Base-by-base conservation (phyloP, 768 basidiomycete species). In the Hebeloma cylindrosporum region DNA sequence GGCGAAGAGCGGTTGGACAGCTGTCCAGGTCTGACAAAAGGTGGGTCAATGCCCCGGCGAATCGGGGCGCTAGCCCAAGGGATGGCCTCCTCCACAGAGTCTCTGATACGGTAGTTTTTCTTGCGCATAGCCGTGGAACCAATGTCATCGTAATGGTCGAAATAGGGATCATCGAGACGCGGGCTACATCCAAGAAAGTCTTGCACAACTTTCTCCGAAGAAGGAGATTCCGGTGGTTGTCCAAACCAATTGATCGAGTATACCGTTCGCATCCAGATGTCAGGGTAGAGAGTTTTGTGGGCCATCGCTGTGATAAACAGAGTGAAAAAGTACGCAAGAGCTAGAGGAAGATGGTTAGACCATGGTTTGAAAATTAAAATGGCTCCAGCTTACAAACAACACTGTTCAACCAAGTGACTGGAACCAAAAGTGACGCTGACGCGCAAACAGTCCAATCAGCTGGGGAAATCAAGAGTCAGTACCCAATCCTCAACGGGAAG, bases 201-300 rank as follows among this genome's bases (percentile, higher is more conserved):
- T 27, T 39, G 28, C 14, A 45, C 40, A 31, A 34, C 26, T 14
- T 51, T 51, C 37, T 53, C 54, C 25, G 59, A 57, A 37, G 46
- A 37, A 11, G 32, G 36, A 37, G 20, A 42, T 5, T 28, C 43
- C 22, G 28, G 25, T 16, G 53, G 40, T 8, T 49, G 48, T 9
- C 45, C 58, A 57, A 83, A 88, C 86, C 86, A 88, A 11, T 73
- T 71, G 14, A 85, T 66, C 10, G 66, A 58, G 48, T 75, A 75
- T 25, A 86, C 60, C 7, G 74, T 69, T 30, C 65, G 66, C 21
- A 38, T 61, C 83, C 83, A 87, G 42, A 88, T 65, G 32, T 65
- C 62, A 7, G 74, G 69, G 49, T 75, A 59, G 7, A 54, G 51
- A 37, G 54, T 53, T 18, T 62, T 57, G 52, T 87, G 83, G 2